Percentiles rank a stretch among this genome's conserved stretches.
Conservation (phyloP, 768 basidiomycete genomes). For the Suillus bovinus region DNA sequence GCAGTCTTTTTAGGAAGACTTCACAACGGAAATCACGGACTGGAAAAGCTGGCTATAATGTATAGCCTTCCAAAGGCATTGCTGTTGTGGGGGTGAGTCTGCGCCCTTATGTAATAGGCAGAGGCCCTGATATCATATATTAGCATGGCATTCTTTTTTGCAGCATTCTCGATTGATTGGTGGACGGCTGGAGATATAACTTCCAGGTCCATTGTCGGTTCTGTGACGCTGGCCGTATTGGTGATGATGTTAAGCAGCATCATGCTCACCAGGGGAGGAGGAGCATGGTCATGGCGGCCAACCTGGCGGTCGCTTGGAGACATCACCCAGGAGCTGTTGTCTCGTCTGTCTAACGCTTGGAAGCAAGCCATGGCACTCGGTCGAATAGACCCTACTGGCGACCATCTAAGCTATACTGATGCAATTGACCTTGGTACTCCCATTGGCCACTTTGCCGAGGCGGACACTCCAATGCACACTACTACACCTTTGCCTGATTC, state of each 20-base stretch:
- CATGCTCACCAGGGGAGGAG: slow-evolving; percentile 26
- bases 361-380: neutral
- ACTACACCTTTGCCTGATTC: neutral
- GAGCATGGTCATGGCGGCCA: slow-evolving; percentile 22
- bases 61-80: slow-evolving; percentile 58
- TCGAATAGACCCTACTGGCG: too few species aligned
- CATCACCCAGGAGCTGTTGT: neutral
- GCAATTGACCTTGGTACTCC: neutral
- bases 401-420: neutral
- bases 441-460: neutral
- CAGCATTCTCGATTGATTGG: slow-evolving; percentile 29
- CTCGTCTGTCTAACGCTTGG: neutral
- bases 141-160: slow-evolving; percentile 32
- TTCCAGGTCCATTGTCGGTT: slow-evolving; percentile 30
- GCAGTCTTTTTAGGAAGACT: slow-evolving; percentile 19
- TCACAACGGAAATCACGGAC: slow-evolving; percentile 34
- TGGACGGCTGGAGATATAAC: slow-evolving; percentile 9
- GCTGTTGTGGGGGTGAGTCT: slow-evolving; percentile 59
- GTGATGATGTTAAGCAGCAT: slow-evolving; percentile 47
- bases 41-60: slow-evolving; percentile 52
- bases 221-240: slow-evolving; percentile 27
- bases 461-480: neutral
- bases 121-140: neutral
- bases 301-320: neutral
- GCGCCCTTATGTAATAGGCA: neutral